Percentiles rank a stretch among this genome's conserved stretches.
Conservation (phyloP, 169 alveolate species). For the Amoebophrya sp. region DNA sequence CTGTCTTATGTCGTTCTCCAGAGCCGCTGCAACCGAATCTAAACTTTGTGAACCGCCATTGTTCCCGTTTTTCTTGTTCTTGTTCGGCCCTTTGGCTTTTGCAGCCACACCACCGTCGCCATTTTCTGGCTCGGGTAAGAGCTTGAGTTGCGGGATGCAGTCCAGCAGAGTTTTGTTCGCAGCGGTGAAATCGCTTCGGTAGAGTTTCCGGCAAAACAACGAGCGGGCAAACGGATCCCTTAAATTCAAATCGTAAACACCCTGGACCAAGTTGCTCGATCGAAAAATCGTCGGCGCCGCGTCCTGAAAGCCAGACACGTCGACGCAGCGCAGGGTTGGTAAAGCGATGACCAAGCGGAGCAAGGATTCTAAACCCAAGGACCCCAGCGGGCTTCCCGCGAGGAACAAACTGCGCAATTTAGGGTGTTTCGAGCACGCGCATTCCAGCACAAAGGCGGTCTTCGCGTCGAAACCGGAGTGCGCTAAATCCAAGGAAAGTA, state of each 20-base stretch:
- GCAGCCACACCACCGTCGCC: not conserved
- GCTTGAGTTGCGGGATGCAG: too few relatives aligned
- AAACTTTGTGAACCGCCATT: not conserved
- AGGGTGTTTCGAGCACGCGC: not conserved
- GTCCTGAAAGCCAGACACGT: not conserved
- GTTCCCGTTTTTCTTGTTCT: not conserved
- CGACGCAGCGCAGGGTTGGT: not conserved
- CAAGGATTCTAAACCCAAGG: not conserved
- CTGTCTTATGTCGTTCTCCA: not conserved
- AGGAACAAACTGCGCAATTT: not conserved
- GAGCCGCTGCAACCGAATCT: not conserved
- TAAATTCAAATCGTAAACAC: not conserved
- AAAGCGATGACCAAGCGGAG: not conserved
- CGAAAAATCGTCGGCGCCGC: too few relatives aligned
- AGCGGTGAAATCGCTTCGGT: too few relatives aligned
- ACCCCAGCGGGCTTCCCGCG: not conserved
- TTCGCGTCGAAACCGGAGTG: not conserved
- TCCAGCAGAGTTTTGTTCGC: too few relatives aligned
- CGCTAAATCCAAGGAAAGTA: not conserved
- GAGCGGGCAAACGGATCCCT: not conserved
- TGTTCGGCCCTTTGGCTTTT: not conserved
- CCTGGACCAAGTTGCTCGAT: too few relatives aligned
- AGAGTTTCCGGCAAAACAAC: not conserved
- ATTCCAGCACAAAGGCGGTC: not conserved
- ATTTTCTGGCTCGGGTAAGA: too few relatives aligned